Evolutionary conservation across 129 eudicot genomes (phyloP).

Genomic region (Gnaphalium uliginosum): DNA sequence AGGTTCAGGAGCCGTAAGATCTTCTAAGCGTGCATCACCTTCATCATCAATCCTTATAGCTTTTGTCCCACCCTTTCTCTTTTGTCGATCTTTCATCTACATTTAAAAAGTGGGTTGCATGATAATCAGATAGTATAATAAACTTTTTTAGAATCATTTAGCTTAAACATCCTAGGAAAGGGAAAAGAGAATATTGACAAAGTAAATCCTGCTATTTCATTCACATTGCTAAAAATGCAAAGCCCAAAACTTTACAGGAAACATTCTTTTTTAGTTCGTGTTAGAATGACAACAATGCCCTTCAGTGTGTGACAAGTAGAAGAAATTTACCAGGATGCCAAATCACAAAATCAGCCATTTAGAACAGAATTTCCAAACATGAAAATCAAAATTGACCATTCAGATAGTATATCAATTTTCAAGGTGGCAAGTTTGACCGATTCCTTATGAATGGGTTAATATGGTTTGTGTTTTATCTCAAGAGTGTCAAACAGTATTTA

Average conservation of each 20-base stretch:
- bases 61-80: conserved; percentile 67
- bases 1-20: conserved; percentile 53
- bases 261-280: background rate
- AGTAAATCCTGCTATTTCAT: background rate
- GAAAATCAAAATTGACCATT: background rate
- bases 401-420: background rate
- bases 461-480: background rate
- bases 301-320: background rate
- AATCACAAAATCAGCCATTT: background rate
- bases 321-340: background rate
- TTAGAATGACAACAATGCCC: background rate
- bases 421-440: background rate
- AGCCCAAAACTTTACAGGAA: background rate
- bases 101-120: background rate
- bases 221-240: background rate
- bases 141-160: background rate
- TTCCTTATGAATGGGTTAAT: background rate
- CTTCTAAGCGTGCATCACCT: conserved; percentile 91
- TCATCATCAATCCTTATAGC: conserved; percentile 87
- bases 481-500: background rate
- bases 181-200: background rate
- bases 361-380: background rate
- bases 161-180: background rate
- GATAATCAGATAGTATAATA: background rate
- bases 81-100: conserved; percentile 86